Evolutionary conservation across 2,329 filamentous ascomycete species (phyloP), one percentile per base, ranked within the genome.

Genomic region (Leptodontidium sp.): DNA sequence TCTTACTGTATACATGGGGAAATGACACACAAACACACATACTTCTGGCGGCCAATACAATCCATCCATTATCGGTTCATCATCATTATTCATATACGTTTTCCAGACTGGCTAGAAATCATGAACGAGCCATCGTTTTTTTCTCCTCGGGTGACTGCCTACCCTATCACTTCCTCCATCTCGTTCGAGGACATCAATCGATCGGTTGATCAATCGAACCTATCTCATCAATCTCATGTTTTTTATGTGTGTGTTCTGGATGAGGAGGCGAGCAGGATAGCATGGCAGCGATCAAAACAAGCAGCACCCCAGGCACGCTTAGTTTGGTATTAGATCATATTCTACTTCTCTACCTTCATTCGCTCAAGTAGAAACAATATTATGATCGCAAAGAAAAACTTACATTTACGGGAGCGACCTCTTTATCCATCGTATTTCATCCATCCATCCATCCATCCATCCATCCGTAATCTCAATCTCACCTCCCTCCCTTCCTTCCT

Each of bases 101-200:
- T 24, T 59, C 55, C 55, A 59, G 55, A 59, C 55, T 59, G 55
- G 55, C 35, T 43, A 26, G 55, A 59, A 26, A 59, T 12, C 29
- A 12, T 29, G 5, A 32, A 59, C 55, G 55, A 59, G 55, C 55
- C 24, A 40, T 59, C 55, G 55, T 59, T 59, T 24, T 40, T 38
- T 26, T 21, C 38, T 38, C n/a, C 38, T 43, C 21, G 38, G 55
- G 55, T 59, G 35, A 24, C 55, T 59, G 35, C 35, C 53, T 57
- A 57, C 53, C 32, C 53, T n/a, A 29, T 57, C 53, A 15, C n/a
- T 21, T 21, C 21, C 21, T 59, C 55, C 35, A n/a, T 43, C 55
- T 59, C 55, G 21, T 21, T 21, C 21, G 21, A 21, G 21, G 21
- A 21, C 21, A 21, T 21, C 21, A 21, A 21, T 21, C 21, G 21